Base-by-base conservation (phyloP, 2,329 filamentous ascomycete genomes). In the Hirsutella thompsonii region DNA sequence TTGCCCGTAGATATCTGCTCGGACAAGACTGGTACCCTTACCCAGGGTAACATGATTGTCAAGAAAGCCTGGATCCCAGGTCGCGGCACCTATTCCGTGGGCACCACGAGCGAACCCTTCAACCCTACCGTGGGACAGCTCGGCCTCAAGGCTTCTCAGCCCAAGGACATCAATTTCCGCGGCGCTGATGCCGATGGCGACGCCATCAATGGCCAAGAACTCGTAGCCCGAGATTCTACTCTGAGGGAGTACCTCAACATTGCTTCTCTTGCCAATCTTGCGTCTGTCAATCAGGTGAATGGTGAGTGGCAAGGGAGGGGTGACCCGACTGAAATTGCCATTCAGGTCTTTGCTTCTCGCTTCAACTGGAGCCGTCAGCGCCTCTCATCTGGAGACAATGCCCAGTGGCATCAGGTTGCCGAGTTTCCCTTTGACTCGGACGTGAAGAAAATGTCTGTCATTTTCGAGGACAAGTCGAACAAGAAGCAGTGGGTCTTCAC, bases 391-490 rank as follows among this genome's bases (percentile, higher is more conserved):
- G 72, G 68, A 2, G 63, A 72, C 1, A 60, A 60, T 4, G 62
- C 71, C 0, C 51, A 63, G 21, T 81, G 75, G 75, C 63, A 61
- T 18, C 67, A 81, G 48, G 60, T 79, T 20, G 74, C 76, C 2
- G 82, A 86, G 50, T 83, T 81, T 44, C 81, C 80, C 0, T 87
- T 86, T 47, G 81, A 86, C 52, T 84, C 80, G 0, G 75, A 75
- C 43, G 72, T 85, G 47, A 87, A 86, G 64, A 82, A 79, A 51
- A 86, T 86, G 81, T 82, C 79, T 0, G 79, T 83, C 30, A 76
- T 84, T 40, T 82, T 81, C 55, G 52, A 68, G 35, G 57, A 69
- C 19, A 50, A 49, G 13, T 53, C 60, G 8, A 55, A 54, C 1
- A 55, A 60, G 20, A 58, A 64, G 41, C 64, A 66, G 47, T 67